A percentile compares a stretch with the other conserved stretches of the same genome.
phyloP scores from a whole-genome alignment of 2,329 filamentous ascomycete species.

The Geosmithia flava region DNA sequence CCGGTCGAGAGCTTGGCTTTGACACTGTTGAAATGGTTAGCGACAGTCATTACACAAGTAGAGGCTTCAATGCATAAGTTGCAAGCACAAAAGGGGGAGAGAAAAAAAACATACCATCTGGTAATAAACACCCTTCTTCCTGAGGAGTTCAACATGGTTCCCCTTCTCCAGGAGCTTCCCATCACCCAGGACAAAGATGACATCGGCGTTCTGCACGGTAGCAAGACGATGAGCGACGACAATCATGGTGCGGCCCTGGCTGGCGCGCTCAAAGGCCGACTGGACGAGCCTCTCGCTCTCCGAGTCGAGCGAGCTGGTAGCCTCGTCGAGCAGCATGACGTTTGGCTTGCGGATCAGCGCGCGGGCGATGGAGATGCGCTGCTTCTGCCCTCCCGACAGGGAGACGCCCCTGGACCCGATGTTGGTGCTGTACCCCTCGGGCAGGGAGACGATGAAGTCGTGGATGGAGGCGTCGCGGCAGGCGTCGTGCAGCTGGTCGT shows the following conservation, averaged over 20 bases:
- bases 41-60: no score
- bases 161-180: slow-evolving; percentile 40
- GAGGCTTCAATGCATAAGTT: no score
- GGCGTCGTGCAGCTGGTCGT: slow-evolving; percentile 36
- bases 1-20: slow-evolving; percentile 44
- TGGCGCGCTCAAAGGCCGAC: slow-evolving; percentile 52
- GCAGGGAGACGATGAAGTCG: slow-evolving; percentile 57
- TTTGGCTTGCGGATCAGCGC: slow-evolving; percentile 55
- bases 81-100: no score
- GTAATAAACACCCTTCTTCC: slow-evolving; percentile 41
- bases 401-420: slow-evolving; percentile 55
- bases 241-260: slow-evolving; percentile 51
- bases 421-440: slow-evolving; percentile 54
- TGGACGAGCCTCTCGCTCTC: slow-evolving; percentile 52
- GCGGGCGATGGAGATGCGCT: slow-evolving; percentile 57
- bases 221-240: slow-evolving; percentile 68
- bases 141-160: slow-evolving; percentile 37
- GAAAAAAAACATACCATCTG: slow-evolving; percentile 38
- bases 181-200: slow-evolving; percentile 68
- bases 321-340: slow-evolving; percentile 59
- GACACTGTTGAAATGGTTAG: slow-evolving; percentile 27
- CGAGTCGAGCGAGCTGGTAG: slow-evolving; percentile 57
- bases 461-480: slow-evolving; percentile 55
- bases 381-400: slow-evolving; percentile 60
- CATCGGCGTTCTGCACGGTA: slow-evolving; percentile 66